Evolutionary conservation across 768 basidiomycete species (phyloP).

Genomic region (Tephrocybe rancida): DNA sequence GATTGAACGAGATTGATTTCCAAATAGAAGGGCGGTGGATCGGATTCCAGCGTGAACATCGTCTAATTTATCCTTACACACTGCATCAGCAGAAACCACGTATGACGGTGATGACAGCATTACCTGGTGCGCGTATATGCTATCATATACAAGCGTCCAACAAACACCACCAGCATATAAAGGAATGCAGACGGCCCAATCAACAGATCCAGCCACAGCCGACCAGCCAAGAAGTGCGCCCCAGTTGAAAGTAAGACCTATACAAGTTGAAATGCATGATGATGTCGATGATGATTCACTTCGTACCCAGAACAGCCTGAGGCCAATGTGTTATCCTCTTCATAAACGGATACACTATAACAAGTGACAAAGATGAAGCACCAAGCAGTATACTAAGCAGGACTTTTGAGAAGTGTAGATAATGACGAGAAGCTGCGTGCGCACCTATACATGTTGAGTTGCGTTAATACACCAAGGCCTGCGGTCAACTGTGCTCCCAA

Average conservation of each 20-base stretch:
- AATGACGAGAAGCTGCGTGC: constrained; percentile 19
- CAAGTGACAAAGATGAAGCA: constrained; percentile 86
- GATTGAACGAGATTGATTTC: constrained; percentile 71
- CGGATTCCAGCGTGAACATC: constrained; percentile 88
- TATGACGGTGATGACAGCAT: constrained; percentile 7
- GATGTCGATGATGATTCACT: neutral
- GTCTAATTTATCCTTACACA: constrained; percentile 82
- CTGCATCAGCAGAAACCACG: constrained; percentile 1
- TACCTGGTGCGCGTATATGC: constrained; percentile 97
- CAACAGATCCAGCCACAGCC: constrained; percentile 77
- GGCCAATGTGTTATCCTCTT: constrained; percentile 98
- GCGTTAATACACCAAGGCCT: constrained; percentile 84
- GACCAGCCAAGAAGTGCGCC: constrained; percentile 96
- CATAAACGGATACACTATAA: constrained; percentile 93
- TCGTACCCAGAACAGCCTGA: constrained; percentile 88
- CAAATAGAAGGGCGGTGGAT: constrained; percentile 93
- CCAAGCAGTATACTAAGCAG: constrained; percentile 80
- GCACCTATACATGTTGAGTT: constrained; percentile 95
- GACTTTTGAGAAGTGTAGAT: neutral
- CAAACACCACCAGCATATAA: constrained; percentile 88
- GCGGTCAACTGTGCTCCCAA: constrained; percentile 79
- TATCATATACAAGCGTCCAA: constrained; percentile 98
- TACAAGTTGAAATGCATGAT: neutral
- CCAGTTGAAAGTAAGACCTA: constrained; percentile 97
- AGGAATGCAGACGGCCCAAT: constrained; percentile 85